Evolutionary conservation across 148 eudicot genomes (phyloP).

Genomic region (Agrostemma githago): DNA sequence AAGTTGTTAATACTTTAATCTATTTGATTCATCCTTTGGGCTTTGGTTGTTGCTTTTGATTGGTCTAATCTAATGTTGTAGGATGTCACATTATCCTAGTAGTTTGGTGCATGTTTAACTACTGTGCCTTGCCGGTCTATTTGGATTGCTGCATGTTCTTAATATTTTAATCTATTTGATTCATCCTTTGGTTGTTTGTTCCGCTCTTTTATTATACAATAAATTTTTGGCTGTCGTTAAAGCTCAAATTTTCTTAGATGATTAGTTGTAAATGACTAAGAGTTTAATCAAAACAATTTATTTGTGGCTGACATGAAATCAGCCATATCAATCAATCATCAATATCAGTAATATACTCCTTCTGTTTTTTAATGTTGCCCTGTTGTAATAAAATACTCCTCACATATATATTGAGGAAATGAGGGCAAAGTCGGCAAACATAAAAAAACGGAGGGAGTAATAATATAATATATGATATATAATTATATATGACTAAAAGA

Average conservation of each 20-base stretch:
- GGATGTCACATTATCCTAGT: background rate
- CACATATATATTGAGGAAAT: too few relatives aligned
- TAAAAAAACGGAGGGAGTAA: too few relatives aligned
- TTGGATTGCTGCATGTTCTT: background rate
- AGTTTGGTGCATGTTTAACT: background rate
- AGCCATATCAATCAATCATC: too few relatives aligned
- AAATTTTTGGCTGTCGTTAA: too few relatives aligned
- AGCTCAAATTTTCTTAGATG: background rate
- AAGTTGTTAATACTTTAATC: background rate
- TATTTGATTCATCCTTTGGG: background rate
- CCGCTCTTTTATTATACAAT: too few relatives aligned
- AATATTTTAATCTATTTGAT: background rate
- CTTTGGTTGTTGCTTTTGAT: background rate
- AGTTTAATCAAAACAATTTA: background rate
- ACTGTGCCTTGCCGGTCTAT: background rate
- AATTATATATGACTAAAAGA: too few relatives aligned
- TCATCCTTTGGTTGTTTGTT: background rate
- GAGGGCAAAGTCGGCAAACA: too few relatives aligned
- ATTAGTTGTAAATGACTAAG: background rate
- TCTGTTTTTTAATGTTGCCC: too few relatives aligned
- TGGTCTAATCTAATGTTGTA: background rate
- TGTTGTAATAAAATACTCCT: too few relatives aligned
- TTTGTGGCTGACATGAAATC: background rate
- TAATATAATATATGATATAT: too few relatives aligned
- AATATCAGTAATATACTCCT: too few relatives aligned